A percentile compares a stretch with the other conserved stretches of the same genome.
Conservation (phyloP, 1,284 basidiomycete species). For the Irpex sp. region DNA sequence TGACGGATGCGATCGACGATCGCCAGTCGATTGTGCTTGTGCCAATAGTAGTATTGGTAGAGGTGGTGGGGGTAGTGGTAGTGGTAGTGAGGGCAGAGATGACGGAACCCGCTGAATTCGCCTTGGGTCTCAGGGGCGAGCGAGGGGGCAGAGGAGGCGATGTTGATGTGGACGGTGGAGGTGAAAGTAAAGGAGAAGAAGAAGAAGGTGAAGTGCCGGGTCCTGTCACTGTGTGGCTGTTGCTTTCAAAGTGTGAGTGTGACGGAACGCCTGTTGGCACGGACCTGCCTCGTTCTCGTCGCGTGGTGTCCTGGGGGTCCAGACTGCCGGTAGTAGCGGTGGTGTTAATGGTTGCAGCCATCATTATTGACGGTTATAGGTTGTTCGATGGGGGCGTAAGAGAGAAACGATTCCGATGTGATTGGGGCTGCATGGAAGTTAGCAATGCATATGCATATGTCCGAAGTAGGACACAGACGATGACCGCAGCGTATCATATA, state of each 20-base stretch:
- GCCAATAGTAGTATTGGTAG: too few relatives aligned
- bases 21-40: background rate
- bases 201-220: constrained; percentile 20
- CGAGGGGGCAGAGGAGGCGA: constrained; percentile 29
- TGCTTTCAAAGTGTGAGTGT: too few relatives aligned
- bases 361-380: too few relatives aligned
- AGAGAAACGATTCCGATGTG: too few relatives aligned
- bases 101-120: background rate
- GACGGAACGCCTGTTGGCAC: constrained; percentile 14
- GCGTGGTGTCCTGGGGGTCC: background rate
- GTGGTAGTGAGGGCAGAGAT: too few relatives aligned
- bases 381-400: background rate
- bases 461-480: constrained; percentile 3
- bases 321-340: background rate
- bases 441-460: background rate
- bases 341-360: too few relatives aligned
- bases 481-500: constrained; percentile 5
- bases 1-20: constrained; percentile 5
- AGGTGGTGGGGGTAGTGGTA: too few relatives aligned
- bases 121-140: constrained; percentile 23
- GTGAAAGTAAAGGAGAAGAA: background rate
- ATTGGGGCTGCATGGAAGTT: constrained; percentile 1
- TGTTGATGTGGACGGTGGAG: constrained; percentile 13
- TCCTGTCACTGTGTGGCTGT: too few relatives aligned
- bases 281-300: too few relatives aligned